A percentile compares a stretch with the other conserved stretches of the same genome.
Conservation (phyloP, 345 rosid genomes). For the Mangifera indica region DNA sequence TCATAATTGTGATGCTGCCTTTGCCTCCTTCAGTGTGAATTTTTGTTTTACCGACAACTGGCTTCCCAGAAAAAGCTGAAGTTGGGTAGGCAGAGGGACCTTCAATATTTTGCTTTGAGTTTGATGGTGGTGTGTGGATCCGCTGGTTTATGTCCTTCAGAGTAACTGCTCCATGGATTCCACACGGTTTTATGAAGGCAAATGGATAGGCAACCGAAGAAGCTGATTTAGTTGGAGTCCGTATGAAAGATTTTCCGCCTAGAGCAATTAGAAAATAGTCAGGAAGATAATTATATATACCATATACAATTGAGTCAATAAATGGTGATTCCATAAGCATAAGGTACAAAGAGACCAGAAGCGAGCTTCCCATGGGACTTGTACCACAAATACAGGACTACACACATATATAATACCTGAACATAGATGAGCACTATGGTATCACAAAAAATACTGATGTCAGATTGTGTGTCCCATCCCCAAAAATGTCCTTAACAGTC, state of each 20-base stretch:
- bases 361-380: no score
- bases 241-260: slow-evolving; percentile 73
- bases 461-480: no score
- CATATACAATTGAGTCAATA: no score
- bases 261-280: slow-evolving; percentile 14
- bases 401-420: no score
- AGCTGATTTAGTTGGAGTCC: slow-evolving; percentile 65
- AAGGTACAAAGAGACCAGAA: no score
- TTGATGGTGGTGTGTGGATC: slow-evolving; percentile 64
- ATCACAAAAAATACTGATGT: no score
- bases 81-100: slow-evolving; percentile 68
- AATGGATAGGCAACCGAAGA: slow-evolving; percentile 88
- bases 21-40: slow-evolving; percentile 97
- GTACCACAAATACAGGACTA: no score
- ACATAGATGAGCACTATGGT: no score
- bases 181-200: slow-evolving; percentile 91
- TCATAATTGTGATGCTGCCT: slow-evolving; percentile 97
- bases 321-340: no score
- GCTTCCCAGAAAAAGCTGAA: slow-evolving; percentile 98
- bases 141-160: slow-evolving; percentile 93
- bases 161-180: slow-evolving; percentile 82
- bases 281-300: no score
- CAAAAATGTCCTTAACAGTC: no score
- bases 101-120: slow-evolving; percentile 47
- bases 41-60: slow-evolving; percentile 93